Base-by-base conservation (phyloP, 345 rosid species). In the Bruguiera parviflora region DNA sequence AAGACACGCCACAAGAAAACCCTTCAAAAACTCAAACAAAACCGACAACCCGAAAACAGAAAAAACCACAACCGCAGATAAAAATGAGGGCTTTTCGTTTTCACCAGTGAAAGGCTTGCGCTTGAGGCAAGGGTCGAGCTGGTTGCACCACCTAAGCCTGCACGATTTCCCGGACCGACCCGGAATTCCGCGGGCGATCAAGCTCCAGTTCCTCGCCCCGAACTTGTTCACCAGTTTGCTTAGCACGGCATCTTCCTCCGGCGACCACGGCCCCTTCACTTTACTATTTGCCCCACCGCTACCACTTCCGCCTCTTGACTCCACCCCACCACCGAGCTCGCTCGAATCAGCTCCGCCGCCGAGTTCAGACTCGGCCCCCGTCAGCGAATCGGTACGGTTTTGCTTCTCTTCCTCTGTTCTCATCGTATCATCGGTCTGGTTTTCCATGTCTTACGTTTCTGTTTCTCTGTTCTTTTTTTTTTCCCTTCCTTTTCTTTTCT, bases 161-260 rank as follows among this genome's bases (percentile, higher is more conserved):
- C 97, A 91, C 2, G 95, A 91, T 82, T 91, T 91, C 39, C 92
- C 97, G 21, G 92, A 89, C 22, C 92, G 88, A 61, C 95, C 91
- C 8, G 92, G 91, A 67, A 88, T 84, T 31, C 96, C 96, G 32
- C 90, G 84, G 8, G 92, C 92, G 77, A 90, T 90, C 87, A 85
- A 72, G 62, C 96, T 87, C 96, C 96, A 90, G 71, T 90, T 88
- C 82, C 94, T 85, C 5, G 94, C 85, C 37, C 94, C 92, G 43
- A 88, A 83, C 81, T 84, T 87, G 53, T 27, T 74, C 29, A 90
- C 94, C 47, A 90, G 74, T 49, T 84, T 75, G 53, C 81, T 84
- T 33, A 90, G 73, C 27, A 86, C 89, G 0, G 75, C 85, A 63
- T 90, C 96, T 68, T 90, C 92, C 84, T 86, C 94, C 78, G 89